Evolutionary conservation across 345 rosid genomes (phyloP), one percentile per base, ranked within the genome.

Genomic region (Litchi chinensis): DNA sequence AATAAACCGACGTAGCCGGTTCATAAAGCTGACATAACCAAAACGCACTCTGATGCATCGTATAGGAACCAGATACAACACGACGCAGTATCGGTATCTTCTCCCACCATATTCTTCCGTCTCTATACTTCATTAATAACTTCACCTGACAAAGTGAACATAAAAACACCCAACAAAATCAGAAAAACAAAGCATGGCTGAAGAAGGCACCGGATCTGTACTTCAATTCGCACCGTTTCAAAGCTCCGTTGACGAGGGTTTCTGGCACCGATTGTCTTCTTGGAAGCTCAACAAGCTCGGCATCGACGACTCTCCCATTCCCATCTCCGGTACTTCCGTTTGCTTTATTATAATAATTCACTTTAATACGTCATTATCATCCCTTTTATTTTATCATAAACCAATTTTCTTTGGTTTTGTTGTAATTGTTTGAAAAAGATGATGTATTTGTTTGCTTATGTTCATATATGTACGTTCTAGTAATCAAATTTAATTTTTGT

Each of bases 201-300:
- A 74, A 74, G 82, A 80, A 28, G 80, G 71, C 68, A 52, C 79
- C 41, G 72, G 85, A 79, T 70, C 90, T 6, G 75, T 90, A 13
- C 95, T 96, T 39, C 92, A 89, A 84, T 94, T 96, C 82, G 91
- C 92, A 22, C 92, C 95, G 32, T 87, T 94, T 71, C 89, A 91
- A 82, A 93, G 98, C 76, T 83, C 86, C 4, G 97, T 90, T 3
- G 98, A 94, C 65, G 98, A 96, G 81, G 94, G 98, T 75, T 94
- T 96, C 84, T 96, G 98, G 99, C 98, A 93, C 70, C 84, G 89
- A 78, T 85, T 94, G 73, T 94, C 98, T 77, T 92, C 93, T 79
- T 44, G 93, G 85, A 94, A 94, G 85, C 98, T 96, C 82, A 91
- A 96, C 83, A 86, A 90, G 80, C 79, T 93, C 41, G 92, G 98